phyloP scores from a whole-genome alignment of 2,329 filamentous ascomycete genomes.

The Apiospora kogelbergensis region DNA sequence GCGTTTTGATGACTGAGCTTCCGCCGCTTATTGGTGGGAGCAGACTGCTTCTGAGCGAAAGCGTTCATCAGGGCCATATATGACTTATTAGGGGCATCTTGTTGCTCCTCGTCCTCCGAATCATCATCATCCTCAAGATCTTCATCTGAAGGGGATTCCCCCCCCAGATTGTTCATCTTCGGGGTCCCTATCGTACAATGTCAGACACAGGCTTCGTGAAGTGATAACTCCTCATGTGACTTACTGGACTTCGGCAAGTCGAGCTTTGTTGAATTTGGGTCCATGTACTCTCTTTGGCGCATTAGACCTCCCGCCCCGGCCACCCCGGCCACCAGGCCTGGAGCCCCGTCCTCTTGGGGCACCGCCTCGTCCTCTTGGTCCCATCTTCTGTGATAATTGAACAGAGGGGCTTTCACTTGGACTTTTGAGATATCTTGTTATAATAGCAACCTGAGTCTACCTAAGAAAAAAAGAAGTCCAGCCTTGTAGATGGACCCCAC shows the following conservation, averaged over 20 bases:
- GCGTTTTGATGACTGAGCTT: slow-evolving; percentile 47
- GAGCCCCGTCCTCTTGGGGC: neutral
- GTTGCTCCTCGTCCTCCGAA: slow-evolving; percentile 41
- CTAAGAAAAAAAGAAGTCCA: slow-evolving; percentile 2
- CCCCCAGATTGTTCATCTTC: slow-evolving; percentile 36
- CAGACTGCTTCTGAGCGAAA: slow-evolving; percentile 43
- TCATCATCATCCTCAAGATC: slow-evolving; percentile 43
- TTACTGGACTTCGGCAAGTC: slow-evolving; percentile 46
- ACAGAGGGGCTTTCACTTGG: neutral
- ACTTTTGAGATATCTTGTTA: neutral
- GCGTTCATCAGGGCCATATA: slow-evolving; percentile 61
- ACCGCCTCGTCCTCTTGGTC: slow-evolving; percentile 8
- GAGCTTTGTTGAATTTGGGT: slow-evolving; percentile 44
- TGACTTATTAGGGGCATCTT: slow-evolving; percentile 40
- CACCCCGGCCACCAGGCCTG: slow-evolving; percentile 22
- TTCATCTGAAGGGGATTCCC: slow-evolving; percentile 42
- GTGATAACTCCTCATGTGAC: slow-evolving; percentile 13
- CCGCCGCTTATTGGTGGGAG: slow-evolving; percentile 54
- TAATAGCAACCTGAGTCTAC: neutral
- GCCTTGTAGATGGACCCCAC: neutral
- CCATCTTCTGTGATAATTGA: neutral
- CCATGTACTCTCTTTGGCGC: slow-evolving; percentile 29
- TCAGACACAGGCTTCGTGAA: neutral
- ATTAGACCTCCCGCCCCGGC: slow-evolving; percentile 15
- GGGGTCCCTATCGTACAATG: slow-evolving; percentile 24